phyloP scores from a whole-genome alignment of 495 filamentous ascomycete species.

The Daldinia decipiens region DNA sequence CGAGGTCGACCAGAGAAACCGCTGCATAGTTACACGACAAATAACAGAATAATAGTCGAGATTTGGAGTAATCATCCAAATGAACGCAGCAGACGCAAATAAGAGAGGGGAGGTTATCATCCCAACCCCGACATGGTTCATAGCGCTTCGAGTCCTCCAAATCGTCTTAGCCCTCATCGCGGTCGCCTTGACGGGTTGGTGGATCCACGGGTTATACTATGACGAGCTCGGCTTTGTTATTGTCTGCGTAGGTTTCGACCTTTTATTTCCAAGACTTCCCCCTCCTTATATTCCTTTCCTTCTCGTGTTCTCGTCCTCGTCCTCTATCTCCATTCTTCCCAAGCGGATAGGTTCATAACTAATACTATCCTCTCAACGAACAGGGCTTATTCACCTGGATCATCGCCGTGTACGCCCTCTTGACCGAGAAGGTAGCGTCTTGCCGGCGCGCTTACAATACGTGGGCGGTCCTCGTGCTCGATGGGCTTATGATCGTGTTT shows the following conservation, averaged over 20 bases:
- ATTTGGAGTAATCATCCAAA: neutral
- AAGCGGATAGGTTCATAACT: neutral
- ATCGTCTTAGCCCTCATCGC: conserved; percentile 53
- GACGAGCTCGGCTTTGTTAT: conserved; percentile 53
- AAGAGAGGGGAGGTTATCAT: conserved; percentile 44
- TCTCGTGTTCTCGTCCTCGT: neutral
- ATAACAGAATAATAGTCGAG: neutral
- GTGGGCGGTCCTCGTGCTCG: conserved; percentile 58
- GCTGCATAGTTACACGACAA: neutral
- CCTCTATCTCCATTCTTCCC: neutral
- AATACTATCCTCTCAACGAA: conserved; percentile 14
- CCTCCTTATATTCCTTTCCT: neutral
- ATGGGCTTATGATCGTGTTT: conserved; percentile 57
- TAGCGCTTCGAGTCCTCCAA: conserved; percentile 53
- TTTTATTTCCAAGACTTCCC: neutral
- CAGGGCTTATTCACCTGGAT: conserved; percentile 60
- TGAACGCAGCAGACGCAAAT: conserved; percentile 32
- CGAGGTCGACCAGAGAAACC: neutral
- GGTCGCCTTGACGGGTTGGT: conserved; percentile 50
- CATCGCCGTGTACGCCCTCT: conserved; percentile 52
- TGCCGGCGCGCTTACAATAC: conserved; percentile 56
- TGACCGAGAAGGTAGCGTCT: conserved; percentile 52
- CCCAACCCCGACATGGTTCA: conserved; percentile 54
- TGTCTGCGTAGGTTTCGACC: conserved; percentile 52
- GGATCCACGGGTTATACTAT: conserved; percentile 55